A percentile compares a stretch with the other conserved stretches of the same genome.
Conservation (phyloP, 345 rosid species). For the Sisymbrium irio region DNA sequence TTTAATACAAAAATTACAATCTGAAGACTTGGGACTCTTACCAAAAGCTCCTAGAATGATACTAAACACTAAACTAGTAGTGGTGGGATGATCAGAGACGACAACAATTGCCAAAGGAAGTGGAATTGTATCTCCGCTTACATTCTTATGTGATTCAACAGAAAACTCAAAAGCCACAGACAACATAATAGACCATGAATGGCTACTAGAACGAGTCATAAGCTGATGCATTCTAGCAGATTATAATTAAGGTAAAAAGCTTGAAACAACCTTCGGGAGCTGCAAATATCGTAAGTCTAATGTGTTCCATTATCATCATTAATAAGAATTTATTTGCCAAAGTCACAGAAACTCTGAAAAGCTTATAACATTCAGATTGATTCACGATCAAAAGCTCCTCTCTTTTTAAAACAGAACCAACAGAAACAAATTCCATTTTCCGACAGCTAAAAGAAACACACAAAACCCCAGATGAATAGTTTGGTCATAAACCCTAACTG, state of each 20-base stretch:
- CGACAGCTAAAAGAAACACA: conserved; percentile 16
- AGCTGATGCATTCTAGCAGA: background rate
- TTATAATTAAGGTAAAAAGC: background rate
- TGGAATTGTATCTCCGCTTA: background rate
- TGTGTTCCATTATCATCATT: background rate
- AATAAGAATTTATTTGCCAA: conserved; percentile 14
- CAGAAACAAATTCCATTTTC: conserved; percentile 9
- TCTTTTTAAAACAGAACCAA: background rate
- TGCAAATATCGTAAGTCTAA: background rate
- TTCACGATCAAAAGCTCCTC: conserved; percentile 19
- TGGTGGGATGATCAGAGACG: background rate
- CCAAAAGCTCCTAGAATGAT: background rate
- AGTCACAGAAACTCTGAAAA: background rate
- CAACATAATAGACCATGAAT: background rate
- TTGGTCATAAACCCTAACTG: conserved; percentile 21
- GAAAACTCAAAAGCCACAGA: background rate
- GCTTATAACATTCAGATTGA: background rate
- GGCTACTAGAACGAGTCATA: background rate
- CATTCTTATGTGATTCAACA: background rate
- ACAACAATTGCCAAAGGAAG: background rate
- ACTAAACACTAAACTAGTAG: background rate
- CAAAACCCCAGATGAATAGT: background rate
- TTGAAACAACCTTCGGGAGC: background rate
- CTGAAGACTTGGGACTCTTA: background rate
- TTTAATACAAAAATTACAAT: background rate